Evolutionary conservation across 352 stramenopile species (phyloP).

Genomic region (Phytophthora megakarya): DNA sequence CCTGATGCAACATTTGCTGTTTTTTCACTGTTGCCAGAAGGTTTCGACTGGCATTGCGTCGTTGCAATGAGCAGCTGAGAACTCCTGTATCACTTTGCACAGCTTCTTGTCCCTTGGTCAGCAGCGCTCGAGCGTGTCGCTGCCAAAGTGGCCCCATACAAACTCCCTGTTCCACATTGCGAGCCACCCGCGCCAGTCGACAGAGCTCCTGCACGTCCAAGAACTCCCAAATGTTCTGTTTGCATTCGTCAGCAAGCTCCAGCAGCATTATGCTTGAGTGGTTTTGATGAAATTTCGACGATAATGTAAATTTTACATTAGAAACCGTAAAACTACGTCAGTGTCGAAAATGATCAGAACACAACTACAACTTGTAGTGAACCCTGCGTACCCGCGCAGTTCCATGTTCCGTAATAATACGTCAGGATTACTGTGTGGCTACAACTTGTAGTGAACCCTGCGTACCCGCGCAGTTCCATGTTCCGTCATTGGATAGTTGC

Average conservation of each 20-base stretch:
- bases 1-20: not conserved
- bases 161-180: conserved; percentile 39
- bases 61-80: conserved; percentile 34
- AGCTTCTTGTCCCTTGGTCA: conserved; percentile 29
- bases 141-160: conserved; percentile 46
- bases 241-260: conserved; percentile 65
- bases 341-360: no score
- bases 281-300: conserved; percentile 5
- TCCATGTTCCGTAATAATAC: no score
- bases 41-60: conserved; percentile 40
- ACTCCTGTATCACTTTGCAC: conserved; percentile 25
- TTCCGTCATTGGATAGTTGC: no score
- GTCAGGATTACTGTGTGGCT: no score
- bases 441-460: no score
- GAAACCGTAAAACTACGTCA: conserved; percentile 10
- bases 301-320: conserved; percentile 14
- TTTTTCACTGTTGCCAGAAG: conserved; percentile 20
- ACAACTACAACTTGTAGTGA: no score
- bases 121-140: conserved; percentile 32
- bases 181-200: conserved; percentile 45
- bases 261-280: conserved; percentile 35
- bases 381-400: no score
- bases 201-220: conserved; percentile 60
- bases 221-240: conserved; percentile 62
- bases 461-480: no score